Conservation (phyloP, 768 basidiomycete genomes). For the Glaciozyma antarctica region DNA sequence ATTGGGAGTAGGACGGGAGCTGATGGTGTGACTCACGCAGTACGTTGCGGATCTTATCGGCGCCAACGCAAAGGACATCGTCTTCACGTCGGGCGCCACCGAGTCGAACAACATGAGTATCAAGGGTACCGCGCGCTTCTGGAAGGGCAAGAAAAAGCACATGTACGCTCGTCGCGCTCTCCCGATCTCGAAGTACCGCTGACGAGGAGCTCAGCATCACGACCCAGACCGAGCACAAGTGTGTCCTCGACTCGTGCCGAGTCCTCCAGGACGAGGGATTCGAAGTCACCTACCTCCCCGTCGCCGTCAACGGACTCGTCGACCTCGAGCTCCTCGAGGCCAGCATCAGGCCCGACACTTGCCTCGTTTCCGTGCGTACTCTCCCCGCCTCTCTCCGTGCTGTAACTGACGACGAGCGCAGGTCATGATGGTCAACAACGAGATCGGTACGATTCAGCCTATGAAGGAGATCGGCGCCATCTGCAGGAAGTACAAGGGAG, state of each 20-base stretch:
- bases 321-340: slow-evolving; percentile 67
- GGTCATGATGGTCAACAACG: slow-evolving; percentile 98
- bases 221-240: slow-evolving; percentile 75
- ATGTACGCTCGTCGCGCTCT: slow-evolving; percentile 50
- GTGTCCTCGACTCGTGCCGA: slow-evolving; percentile 93
- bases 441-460: slow-evolving; percentile 97
- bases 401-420: not conserved
- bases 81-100: slow-evolving; percentile 96
- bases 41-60: slow-evolving; percentile 86
- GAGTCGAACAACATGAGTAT: slow-evolving; percentile 96
- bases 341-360: slow-evolving; percentile 77
- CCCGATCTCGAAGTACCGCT: not conserved
- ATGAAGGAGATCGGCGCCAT: slow-evolving; percentile 87
- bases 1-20: no score
- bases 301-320: slow-evolving; percentile 73
- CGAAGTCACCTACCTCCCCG: slow-evolving; percentile 95
- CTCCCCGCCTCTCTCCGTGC: not conserved
- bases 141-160: slow-evolving; percentile 84
- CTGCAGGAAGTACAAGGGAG: slow-evolving; percentile 72
- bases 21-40: slow-evolving; percentile 41
- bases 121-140: slow-evolving; percentile 92
- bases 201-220: slow-evolving; percentile 23
- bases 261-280: slow-evolving; percentile 93
- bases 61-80: slow-evolving; percentile 86
- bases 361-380: slow-evolving; percentile 57